A percentile compares a stretch with the other conserved stretches of the same genome.
Conservation (phyloP, 2,329 filamentous ascomycete species). For the Cercospora sp. region DNA sequence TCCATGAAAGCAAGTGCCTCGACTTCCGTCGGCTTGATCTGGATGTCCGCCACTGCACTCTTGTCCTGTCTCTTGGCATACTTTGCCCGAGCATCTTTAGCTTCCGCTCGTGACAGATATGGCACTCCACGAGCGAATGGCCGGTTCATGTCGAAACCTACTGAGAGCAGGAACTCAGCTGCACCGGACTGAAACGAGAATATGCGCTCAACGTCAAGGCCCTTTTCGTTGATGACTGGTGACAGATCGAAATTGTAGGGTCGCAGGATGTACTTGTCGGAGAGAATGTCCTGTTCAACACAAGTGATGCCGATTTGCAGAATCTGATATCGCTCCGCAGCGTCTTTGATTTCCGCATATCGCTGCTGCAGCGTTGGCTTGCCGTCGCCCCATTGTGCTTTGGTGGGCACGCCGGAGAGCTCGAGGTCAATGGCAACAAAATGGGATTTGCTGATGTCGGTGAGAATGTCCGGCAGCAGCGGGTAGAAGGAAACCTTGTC, state of each 20-base stretch:
- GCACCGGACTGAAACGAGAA: conserved; percentile 61
- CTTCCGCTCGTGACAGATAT: conserved; percentile 63
- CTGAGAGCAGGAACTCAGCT: conserved; percentile 59
- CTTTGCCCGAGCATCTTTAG: conserved; percentile 49
- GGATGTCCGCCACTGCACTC: conserved; percentile 47
- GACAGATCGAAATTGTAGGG: conserved; percentile 66
- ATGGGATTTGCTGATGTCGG: conserved; percentile 57
- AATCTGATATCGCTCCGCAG: conserved; percentile 63
- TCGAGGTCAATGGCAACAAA: conserved; percentile 68
- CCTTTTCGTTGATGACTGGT: conserved; percentile 53
- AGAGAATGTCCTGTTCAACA: conserved; percentile 57
- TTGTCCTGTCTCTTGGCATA: conserved; percentile 47
- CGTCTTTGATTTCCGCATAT: conserved; percentile 61
- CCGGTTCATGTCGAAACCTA: conserved; percentile 59
- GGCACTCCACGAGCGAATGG: conserved; percentile 59
- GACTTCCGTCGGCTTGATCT: conserved; percentile 54
- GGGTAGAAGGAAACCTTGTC: conserved; percentile 51
- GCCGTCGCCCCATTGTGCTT: conserved; percentile 39
- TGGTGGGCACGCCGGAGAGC: conserved; percentile 61
- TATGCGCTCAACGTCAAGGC: conserved; percentile 59
- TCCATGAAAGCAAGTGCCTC: conserved; percentile 55
- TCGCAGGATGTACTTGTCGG: conserved; percentile 58
- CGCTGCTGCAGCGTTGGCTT: conserved; percentile 59
- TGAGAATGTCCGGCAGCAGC: conserved; percentile 57
- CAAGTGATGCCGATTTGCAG: conserved; percentile 68